Conservation (phyloP, 1,139 yeast species). For the Geotrichum klebahnii region DNA sequence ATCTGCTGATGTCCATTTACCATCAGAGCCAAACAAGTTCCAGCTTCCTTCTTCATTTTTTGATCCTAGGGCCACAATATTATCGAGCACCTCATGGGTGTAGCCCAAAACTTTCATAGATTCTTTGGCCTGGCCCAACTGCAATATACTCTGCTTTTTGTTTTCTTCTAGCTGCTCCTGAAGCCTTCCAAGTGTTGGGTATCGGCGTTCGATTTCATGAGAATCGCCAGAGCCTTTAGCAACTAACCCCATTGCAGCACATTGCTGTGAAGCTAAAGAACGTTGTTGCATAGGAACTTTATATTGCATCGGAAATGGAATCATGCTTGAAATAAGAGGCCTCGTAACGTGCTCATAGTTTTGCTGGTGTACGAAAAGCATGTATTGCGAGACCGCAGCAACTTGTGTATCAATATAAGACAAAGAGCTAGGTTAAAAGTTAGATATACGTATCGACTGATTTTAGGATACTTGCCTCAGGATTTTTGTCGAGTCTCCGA, state of each 20-base stretch:
- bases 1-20: conserved; percentile 27
- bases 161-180: conserved; percentile 45
- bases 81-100: conserved; percentile 40
- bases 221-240: conserved; percentile 30
- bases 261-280: conserved; percentile 47
- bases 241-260: conserved; percentile 37
- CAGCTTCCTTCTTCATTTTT: neutral
- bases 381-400: conserved; percentile 55
- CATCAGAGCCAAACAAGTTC: conserved; percentile 21
- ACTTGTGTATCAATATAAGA: conserved; percentile 44
- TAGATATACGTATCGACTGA: conserved; percentile 24
- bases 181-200: conserved; percentile 28
- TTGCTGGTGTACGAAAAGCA: conserved; percentile 53
- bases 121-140: conserved; percentile 49
- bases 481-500: conserved; percentile 21
- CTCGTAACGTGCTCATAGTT: conserved; percentile 68
- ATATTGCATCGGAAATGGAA: conserved; percentile 86
- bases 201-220: conserved; percentile 41
- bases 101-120: conserved; percentile 51
- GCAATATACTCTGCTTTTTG: conserved; percentile 44
- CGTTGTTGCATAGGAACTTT: conserved; percentile 61
- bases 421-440: conserved; percentile 39
- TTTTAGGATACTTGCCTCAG: neutral
- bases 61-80: conserved; percentile 27
- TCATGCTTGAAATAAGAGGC: conserved; percentile 51